Conservation (phyloP, 768 basidiomycete genomes). For the Psilocybe azurescens region DNA sequence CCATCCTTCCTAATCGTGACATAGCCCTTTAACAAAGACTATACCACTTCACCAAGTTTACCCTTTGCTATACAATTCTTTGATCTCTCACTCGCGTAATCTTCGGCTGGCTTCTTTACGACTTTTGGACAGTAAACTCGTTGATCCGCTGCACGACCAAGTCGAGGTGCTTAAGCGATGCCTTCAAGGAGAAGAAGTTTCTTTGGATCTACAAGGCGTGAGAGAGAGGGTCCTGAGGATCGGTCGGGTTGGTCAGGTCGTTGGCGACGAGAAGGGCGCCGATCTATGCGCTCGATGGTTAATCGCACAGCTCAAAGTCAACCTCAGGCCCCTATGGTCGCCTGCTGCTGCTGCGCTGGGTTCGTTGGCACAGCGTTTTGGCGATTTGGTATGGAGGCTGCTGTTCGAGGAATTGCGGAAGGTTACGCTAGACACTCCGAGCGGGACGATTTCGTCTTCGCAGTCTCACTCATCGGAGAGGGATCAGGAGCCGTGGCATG, state of each 20-base stretch:
- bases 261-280: constrained; percentile 61
- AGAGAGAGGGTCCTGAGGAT: constrained; percentile 86
- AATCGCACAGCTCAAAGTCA: constrained; percentile 91
- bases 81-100: constrained; percentile 75
- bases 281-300: constrained; percentile 77
- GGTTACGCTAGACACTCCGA: constrained; percentile 25
- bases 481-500: constrained; percentile 18
- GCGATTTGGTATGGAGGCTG: constrained; percentile 73
- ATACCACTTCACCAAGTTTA: constrained; percentile 57
- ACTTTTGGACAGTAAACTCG: constrained; percentile 59
- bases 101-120: constrained; percentile 70
- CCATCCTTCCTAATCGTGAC: neutral
- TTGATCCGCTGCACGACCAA: constrained; percentile 47
- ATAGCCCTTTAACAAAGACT: constrained; percentile 29
- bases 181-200: constrained; percentile 80
- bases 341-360: constrained; percentile 76
- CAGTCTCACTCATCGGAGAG: constrained; percentile 13
- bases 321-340: constrained; percentile 88
- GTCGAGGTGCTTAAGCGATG: constrained; percentile 67
- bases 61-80: constrained; percentile 49
- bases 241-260: constrained; percentile 67
- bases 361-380: constrained; percentile 56
- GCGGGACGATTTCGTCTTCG: neutral
- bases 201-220: constrained; percentile 79
- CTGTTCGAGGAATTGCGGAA: constrained; percentile 67